Base-by-base conservation (phyloP, 208 protist genomes). In the Leishmania tropica region DNA sequence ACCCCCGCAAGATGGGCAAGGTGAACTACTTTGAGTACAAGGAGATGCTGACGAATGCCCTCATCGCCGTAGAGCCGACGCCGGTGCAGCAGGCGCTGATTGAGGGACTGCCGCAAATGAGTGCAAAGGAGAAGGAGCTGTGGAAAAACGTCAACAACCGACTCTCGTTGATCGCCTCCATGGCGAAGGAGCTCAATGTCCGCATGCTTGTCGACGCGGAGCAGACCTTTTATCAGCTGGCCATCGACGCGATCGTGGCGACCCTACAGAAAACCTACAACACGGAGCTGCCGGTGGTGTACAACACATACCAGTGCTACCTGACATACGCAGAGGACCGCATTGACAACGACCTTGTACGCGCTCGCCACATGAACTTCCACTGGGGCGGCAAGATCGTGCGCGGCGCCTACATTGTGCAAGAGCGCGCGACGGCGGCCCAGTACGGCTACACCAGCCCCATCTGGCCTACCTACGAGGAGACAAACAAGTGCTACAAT, bases 241-340 rank as follows among this genome's bases (percentile, higher is more conserved):
- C 97, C 78, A 99, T 99, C 85, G 98, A 99, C 86, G 89, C 93
- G 81, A 92, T 99, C 54, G 91, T 92, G 42, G 76, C 95, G 19
- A 79, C 90, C 54, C 88, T 99, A 53, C 94, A 98, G 90, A 83
- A 86, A n/a, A 80, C 90, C 74, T 99, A 94, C 91, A 99, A 99
- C 88, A 88, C 81, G 48, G 74, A 98, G 28, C 84, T 91, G 45
- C 91, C 98, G n/a, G 87, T 95, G 48, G 92, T 99, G 67, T 99
- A 97, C 90, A 99, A 99, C 87, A 99, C 98, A 45, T 99, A 99
- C 86, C 98, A 99, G 89, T 99, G 96, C 89, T 99, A 99, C 86
- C 90, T 99, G 73, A 99, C 94, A 71, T 97, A 99, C 82, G 90
- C 95, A 28, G 83, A 94, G 81, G 85, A 94, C 56, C 92, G 96